Conservation (phyloP, 805 yeast genomes). For the Saturnispora quitensis region DNA sequence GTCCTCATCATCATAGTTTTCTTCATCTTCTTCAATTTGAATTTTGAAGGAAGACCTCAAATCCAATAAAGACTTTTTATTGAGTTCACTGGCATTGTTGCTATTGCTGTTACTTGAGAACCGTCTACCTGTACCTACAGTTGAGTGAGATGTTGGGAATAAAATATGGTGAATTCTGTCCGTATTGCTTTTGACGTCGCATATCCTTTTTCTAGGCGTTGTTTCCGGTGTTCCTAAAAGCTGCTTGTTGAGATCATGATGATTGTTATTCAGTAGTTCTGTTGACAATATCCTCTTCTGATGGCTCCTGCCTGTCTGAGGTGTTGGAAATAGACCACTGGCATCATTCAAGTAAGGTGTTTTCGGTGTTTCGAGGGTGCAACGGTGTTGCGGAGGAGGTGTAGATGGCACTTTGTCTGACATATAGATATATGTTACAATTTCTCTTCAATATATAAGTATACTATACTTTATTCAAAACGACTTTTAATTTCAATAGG, state of each 20-base stretch:
- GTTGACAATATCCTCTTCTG: conserved; percentile 2
- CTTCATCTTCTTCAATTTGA: conserved; percentile 20
- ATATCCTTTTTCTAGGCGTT: conserved; percentile 10
- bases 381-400: conserved; percentile 2
- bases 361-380: conserved; percentile 12
- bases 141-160: conserved; percentile 25
- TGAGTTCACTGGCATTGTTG: neutral
- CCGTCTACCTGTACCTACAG: conserved; percentile 25
- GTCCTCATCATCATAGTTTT: conserved; percentile 8
- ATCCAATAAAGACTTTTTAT: conserved; percentile 12
- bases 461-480: neutral
- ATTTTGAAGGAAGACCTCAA: conserved; percentile 17
- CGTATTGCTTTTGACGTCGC: neutral
- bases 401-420: conserved; percentile 7
- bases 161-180: conserved; percentile 8
- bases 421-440: neutral
- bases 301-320: conserved; percentile 8
- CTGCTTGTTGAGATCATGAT: neutral
- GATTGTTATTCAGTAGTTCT: neutral
- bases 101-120: neutral
- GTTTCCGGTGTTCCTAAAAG: conserved; percentile 13
- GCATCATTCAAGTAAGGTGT: neutral
- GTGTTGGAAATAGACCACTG: conserved; percentile 7
- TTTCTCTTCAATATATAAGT: neutral
- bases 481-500: neutral